phyloP scores from a whole-genome alignment of 2,329 filamentous ascomycete genomes.

The Nigrospora osmanthi region DNA sequence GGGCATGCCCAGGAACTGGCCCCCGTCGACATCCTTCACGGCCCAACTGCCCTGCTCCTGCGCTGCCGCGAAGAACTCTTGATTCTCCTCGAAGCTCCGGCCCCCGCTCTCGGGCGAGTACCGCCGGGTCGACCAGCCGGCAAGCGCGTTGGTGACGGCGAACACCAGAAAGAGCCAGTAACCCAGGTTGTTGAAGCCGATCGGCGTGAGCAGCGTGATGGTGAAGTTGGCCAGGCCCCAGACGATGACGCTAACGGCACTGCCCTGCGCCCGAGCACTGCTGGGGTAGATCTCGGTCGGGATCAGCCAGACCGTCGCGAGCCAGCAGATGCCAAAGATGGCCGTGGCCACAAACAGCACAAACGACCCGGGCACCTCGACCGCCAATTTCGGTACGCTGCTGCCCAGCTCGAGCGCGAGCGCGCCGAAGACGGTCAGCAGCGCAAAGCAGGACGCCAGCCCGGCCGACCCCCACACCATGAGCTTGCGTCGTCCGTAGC shows the following conservation, averaged over 20 bases:
- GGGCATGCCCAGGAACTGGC: constrained; percentile 30
- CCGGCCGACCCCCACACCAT: constrained; percentile 43
- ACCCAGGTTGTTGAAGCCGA: constrained; percentile 51
- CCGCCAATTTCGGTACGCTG: constrained; percentile 27
- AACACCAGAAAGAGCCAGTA: constrained; percentile 52
- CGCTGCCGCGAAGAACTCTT: constrained; percentile 48
- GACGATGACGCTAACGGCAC: constrained; percentile 43
- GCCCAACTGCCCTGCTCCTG: constrained; percentile 42
- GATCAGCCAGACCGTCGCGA: constrained; percentile 51
- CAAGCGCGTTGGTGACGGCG: constrained; percentile 43
- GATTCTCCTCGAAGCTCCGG: constrained; percentile 52
- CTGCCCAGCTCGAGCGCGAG: constrained; percentile 31
- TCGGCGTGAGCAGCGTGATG: constrained; percentile 48
- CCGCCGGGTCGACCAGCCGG: constrained; percentile 44
- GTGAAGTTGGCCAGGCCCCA: constrained; percentile 52
- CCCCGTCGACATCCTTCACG: constrained; percentile 42
- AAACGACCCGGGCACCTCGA: constrained; percentile 42
- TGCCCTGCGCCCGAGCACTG: constrained; percentile 44
- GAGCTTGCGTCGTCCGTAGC: constrained; percentile 42
- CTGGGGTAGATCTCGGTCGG: constrained; percentile 52
- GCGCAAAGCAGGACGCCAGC: constrained; percentile 38
- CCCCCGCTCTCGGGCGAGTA: constrained; percentile 47
- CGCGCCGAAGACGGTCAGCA: constrained; percentile 42
- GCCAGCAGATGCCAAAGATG: constrained; percentile 53
- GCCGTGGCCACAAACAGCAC: constrained; percentile 49